Conservation (phyloP, 2,329 filamentous ascomycete species). For the Cercospora zeae-maydis region DNA sequence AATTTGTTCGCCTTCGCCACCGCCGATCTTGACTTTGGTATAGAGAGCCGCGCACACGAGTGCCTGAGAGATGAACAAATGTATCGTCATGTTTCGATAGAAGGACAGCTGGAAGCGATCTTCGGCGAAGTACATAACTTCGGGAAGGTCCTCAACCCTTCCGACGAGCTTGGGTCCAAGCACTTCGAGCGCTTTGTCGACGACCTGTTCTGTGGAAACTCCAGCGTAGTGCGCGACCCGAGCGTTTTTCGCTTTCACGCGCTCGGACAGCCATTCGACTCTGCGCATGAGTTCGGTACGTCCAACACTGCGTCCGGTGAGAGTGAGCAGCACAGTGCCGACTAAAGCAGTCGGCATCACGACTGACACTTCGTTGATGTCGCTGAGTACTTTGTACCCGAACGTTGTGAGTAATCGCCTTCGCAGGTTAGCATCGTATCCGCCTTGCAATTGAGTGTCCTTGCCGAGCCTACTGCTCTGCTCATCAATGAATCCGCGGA, state of each 20-base stretch:
- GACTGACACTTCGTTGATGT: constrained; percentile 94
- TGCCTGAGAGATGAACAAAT: constrained; percentile 91
- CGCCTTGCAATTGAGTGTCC: constrained; percentile 33
- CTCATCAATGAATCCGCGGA: constrained; percentile 74
- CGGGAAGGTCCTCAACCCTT: constrained; percentile 70
- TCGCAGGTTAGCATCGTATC: constrained; percentile 49
- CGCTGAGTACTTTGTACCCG: constrained; percentile 85
- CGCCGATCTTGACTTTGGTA: constrained; percentile 82
- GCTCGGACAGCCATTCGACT: constrained; percentile 82
- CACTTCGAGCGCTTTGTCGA: constrained; percentile 86
- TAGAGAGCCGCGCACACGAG: constrained; percentile 89
- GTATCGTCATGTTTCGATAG: constrained; percentile 99
- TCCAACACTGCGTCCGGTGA: constrained; percentile 87
- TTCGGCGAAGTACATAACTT: constrained; percentile 91
- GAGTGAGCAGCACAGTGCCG: constrained; percentile 84
- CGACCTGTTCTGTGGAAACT: constrained; percentile 72
- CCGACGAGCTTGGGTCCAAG: constrained; percentile 86
- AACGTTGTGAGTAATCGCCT: constrained; percentile 76
- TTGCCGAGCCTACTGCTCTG: constrained; percentile 57
- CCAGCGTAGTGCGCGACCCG: constrained; percentile 90
- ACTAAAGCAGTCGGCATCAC: constrained; percentile 98
- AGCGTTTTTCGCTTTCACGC: constrained; percentile 81
- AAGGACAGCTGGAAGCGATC: constrained; percentile 95
- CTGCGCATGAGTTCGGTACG: constrained; percentile 79
- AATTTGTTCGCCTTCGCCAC: constrained; percentile 67